Evolutionary conservation across 106 monocot species (phyloP), one percentile per base, ranked within the genome.

Genomic region (Phalaenopsis equestris): DNA sequence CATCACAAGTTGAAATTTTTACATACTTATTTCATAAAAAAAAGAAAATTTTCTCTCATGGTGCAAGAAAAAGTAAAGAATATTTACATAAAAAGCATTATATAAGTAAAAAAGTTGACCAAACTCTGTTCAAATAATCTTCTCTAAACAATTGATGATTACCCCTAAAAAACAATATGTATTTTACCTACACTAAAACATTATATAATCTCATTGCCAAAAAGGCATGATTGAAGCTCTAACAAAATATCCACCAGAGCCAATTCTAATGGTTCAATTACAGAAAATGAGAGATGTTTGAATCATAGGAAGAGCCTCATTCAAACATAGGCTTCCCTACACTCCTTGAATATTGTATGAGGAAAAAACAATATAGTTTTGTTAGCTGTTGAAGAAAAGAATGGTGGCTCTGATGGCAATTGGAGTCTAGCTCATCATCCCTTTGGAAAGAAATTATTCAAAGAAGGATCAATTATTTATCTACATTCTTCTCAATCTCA

Each of bases 401-500:
- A 21, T 70, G 30, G 70, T 65, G 39, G 38, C 14, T 39, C 39
- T 37, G 70, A 39, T 70, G 39, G 70, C 39, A 11, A 11, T 39
- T 70, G 39, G 12, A 68, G 68, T 52, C 2, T 52, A 52, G 21
- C 18, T 61, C 19, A 61, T 75, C 75, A 75, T 46, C 46, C 75
- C n/a, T 45, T 47, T 10, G 75, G 43, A 75, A 75, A 47, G 45
- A 10, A 42, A 23, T 19, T 47, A 24, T 37, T 77, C 38, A 4
- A 1, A 21, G 21, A 8, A 61, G 21, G n/a, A 61, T 2, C 56
- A n/a, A 18, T 46, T 76, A 64, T 65, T 76, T 76, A 75, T 81
- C 6, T 65, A 81, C 81, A 75, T 75, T 81, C 81, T 65, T 81
- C 81, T 76, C 58, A 12, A 82, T 64, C 76, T 82, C 81, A 38